These are phyloP conservation scores for Anethum foeniculum DNA, from an alignment of 140 eudicot species.

Conservation along the genomic window DNA sequence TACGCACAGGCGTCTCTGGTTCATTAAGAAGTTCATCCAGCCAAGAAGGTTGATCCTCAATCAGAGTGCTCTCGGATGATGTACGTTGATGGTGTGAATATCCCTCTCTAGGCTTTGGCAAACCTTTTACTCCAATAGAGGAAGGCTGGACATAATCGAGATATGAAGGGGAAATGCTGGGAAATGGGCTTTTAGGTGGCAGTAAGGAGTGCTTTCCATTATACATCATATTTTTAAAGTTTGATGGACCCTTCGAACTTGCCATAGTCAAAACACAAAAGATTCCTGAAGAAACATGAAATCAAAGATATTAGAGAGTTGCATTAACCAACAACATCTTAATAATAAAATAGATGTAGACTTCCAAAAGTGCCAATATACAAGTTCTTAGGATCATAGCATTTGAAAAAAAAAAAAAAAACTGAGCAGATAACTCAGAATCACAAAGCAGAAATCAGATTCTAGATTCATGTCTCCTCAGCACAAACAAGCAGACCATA, in stretches of 20 bases:
- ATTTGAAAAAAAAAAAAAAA: too few species aligned
- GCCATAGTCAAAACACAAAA: conserved; percentile 27
- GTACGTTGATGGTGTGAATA: conserved; percentile 64
- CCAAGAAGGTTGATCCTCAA: conserved; percentile 93
- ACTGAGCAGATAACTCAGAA: neutral
- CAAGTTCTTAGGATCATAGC: neutral
- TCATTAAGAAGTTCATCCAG: conserved; percentile 80
- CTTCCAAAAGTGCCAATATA: neutral
- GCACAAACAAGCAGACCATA: neutral
- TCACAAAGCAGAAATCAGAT: neutral
- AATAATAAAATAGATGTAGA: neutral
- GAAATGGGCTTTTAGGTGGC: conserved; percentile 65
- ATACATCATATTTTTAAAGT: conserved; percentile 26
- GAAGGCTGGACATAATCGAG: conserved; percentile 27
- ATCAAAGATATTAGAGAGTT: neutral
- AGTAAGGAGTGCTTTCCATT: conserved; percentile 40
- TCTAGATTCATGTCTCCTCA: neutral
- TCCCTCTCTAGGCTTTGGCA: conserved; percentile 34
- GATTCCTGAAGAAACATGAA: conserved; percentile 5
- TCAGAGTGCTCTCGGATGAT: conserved; percentile 62
- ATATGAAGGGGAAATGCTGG: conserved; percentile 36
- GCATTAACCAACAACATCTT: neutral
- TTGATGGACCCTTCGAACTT: conserved; percentile 39
- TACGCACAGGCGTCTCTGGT: conserved; percentile 77
- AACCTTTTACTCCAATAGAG: conserved; percentile 27